phyloP scores from a whole-genome alignment of 306 rosid species.

The Cicer arietinum region DNA sequence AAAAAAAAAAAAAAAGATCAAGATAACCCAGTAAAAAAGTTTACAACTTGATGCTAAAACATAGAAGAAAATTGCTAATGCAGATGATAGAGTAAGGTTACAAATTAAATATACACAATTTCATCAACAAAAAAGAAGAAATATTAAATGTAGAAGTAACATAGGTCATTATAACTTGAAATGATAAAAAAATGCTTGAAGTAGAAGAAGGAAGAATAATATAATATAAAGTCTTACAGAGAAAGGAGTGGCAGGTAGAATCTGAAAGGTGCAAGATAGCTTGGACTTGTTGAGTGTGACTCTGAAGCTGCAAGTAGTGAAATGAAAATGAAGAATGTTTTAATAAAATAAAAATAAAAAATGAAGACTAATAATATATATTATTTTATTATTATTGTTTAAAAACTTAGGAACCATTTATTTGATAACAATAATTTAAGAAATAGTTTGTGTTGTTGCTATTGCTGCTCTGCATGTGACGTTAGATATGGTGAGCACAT shows the following conservation, averaged over 20 bases:
- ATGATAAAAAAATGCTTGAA: conserved; percentile 35
- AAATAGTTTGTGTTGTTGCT: too few species aligned
- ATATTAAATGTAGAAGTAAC: conserved; percentile 9
- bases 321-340: background rate
- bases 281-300: conserved; percentile 24
- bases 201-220: conserved; percentile 9
- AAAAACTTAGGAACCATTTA: too few species aligned
- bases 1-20: conserved; percentile 57
- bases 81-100: conserved; percentile 35
- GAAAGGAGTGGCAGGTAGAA: conserved; percentile 14
- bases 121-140: conserved; percentile 29
- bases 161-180: background rate
- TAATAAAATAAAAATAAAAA: background rate
- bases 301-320: conserved; percentile 2
- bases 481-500: too few species aligned
- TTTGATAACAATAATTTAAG: too few species aligned
- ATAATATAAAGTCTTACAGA: conserved; percentile 10
- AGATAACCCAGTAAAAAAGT: conserved; percentile 24
- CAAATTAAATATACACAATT: conserved; percentile 23
- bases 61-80: conserved; percentile 49
- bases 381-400: too few species aligned
- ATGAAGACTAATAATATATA: background rate
- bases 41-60: conserved; percentile 40
- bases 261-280: background rate
- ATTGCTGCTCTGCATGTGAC: too few species aligned